Evolutionary conservation across 352 stramenopile species (phyloP).

Genomic region (Hyaloperonospora brassicae): DNA sequence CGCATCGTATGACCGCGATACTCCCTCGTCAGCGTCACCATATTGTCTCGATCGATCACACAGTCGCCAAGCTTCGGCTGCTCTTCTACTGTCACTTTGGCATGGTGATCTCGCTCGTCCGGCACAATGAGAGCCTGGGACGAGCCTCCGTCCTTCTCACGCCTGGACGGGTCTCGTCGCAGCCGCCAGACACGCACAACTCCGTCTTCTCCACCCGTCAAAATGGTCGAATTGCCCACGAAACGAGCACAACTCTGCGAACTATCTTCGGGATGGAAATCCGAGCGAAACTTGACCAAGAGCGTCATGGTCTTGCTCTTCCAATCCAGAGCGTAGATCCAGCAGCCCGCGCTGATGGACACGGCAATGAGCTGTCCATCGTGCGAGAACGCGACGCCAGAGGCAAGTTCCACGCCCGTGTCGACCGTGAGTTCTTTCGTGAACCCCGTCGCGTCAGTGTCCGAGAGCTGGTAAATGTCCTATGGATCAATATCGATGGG

Average conservation of each 20-base stretch:
- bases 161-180: conserved; percentile 38
- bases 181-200: conserved; percentile 69
- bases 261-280: conserved; percentile 67
- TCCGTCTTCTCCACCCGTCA: conserved; percentile 79
- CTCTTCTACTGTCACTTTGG: conserved; percentile 17
- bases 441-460: conserved; percentile 55
- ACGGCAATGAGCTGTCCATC: conserved; percentile 68
- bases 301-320: conserved; percentile 53
- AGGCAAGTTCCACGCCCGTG: conserved; percentile 63
- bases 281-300: conserved; percentile 73
- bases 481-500: conserved; percentile 12
- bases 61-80: conserved; percentile 51
- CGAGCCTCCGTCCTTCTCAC: conserved; percentile 36
- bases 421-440: conserved; percentile 60
- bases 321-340: conserved; percentile 62
- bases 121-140: conserved; percentile 30
- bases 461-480: conserved; percentile 70
- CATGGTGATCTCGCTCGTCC: conserved; percentile 17
- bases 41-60: conserved; percentile 35
- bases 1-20: conserved; percentile 71
- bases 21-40: conserved; percentile 64
- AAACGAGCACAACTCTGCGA: conserved; percentile 70
- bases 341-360: conserved; percentile 65
- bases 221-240: conserved; percentile 64
- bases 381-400: conserved; percentile 66